These are phyloP conservation scores for Micractinium sp. DNA, from an alignment of 139 green algal genomes.

Conservation along the genomic window DNA sequence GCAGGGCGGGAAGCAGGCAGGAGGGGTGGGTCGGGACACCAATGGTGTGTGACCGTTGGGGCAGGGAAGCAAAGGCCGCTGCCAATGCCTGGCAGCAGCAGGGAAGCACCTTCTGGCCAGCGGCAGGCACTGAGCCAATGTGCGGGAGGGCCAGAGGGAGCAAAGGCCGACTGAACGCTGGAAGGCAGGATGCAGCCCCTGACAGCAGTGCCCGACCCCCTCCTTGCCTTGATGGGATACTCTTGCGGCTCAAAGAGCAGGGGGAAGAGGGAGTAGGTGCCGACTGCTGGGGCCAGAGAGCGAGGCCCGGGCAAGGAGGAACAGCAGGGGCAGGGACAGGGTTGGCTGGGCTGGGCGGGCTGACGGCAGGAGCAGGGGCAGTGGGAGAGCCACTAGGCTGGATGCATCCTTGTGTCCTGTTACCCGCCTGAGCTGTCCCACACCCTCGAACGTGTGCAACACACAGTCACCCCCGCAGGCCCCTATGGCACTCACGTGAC, in stretches of 20 bases:
- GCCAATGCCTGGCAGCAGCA: not conserved
- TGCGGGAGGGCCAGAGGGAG: not conserved
- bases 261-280: constrained; percentile 77
- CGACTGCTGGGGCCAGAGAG: constrained; percentile 11
- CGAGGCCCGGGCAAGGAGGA: not conserved
- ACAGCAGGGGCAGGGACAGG: not conserved
- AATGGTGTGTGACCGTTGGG: not conserved
- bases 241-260: constrained; percentile 83
- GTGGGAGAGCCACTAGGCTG: not conserved
- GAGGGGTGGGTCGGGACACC: not conserved
- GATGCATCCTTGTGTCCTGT: not conserved
- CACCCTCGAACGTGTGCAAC: too few species aligned
- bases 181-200: not conserved
- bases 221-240: constrained; percentile 78
- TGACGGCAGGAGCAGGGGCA: not conserved
- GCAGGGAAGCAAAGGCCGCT: not conserved
- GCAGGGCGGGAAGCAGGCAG: not conserved
- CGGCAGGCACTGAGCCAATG: too few species aligned
- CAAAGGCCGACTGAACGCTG: not conserved
- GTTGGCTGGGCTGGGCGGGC: not conserved
- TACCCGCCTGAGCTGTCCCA: not conserved
- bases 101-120: not conserved
- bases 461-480: too few species aligned
- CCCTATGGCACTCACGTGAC: too few species aligned
- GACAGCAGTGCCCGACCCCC: too few species aligned